A percentile compares a stretch with the other conserved stretches of the same genome.
phyloP scores from a whole-genome alignment of 2,329 filamentous ascomycete genomes.

The Fusarium sp. region DNA sequence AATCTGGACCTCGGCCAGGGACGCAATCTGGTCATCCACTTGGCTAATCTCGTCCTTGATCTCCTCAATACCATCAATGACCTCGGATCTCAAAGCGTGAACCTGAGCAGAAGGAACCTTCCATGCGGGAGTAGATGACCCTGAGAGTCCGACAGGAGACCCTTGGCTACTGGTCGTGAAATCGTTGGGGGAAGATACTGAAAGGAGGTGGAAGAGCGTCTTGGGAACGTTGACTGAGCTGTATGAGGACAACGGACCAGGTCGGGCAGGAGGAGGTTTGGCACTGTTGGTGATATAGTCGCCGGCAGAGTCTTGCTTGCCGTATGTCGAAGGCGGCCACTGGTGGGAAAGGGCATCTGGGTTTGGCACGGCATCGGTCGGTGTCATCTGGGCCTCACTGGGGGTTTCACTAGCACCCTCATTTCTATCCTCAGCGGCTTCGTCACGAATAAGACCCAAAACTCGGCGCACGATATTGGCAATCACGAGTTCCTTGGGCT shows the following conservation, averaged over 20 bases:
- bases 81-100: conserved; percentile 85
- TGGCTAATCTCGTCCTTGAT: conserved; percentile 95
- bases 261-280: conserved; percentile 58
- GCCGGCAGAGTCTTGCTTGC: conserved; percentile 51
- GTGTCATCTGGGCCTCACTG: conserved; percentile 57
- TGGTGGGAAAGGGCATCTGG: conserved; percentile 43
- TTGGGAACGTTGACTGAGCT: conserved; percentile 75
- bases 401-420: conserved; percentile 70
- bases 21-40: conserved; percentile 92
- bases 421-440: conserved; percentile 83
- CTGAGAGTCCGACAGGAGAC: conserved; percentile 62
- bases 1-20: conserved; percentile 89
- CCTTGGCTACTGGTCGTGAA: conserved; percentile 49
- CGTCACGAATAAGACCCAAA: conserved; percentile 89
- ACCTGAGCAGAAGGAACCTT: conserved; percentile 57
- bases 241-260: conserved; percentile 70
- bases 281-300: conserved; percentile 46
- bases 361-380: conserved; percentile 54
- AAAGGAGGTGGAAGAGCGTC: conserved; percentile 90
- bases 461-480: conserved; percentile 95
- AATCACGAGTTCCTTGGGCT: conserved; percentile 90
- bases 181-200: conserved; percentile 69
- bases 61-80: conserved; percentile 93
- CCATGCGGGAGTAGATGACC: conserved; percentile 62
- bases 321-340: conserved; percentile 48